These are phyloP conservation scores for Aspergillus ochraceus DNA, from an alignment of 2,329 filamentous ascomycete genomes.

Conservation along the genomic window DNA sequence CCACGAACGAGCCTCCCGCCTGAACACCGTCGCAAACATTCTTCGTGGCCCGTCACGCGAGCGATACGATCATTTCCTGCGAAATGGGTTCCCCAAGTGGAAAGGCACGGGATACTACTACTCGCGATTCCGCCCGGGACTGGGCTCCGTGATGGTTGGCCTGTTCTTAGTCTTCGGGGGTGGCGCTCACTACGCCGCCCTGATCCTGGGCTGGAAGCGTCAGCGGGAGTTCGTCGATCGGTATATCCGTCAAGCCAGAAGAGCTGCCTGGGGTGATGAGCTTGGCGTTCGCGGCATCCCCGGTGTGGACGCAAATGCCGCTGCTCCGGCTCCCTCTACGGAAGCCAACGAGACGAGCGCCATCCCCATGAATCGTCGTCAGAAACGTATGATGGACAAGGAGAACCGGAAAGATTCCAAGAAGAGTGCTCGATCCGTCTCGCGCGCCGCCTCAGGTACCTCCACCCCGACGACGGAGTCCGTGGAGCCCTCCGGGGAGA, in stretches of 20 bases:
- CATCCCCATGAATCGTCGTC: slow-evolving; percentile 74
- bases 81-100: slow-evolving; percentile 93
- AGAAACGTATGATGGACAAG: slow-evolving; percentile 85
- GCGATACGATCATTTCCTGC: slow-evolving; percentile 91
- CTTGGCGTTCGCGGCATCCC: slow-evolving; percentile 66
- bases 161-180: slow-evolving; percentile 82
- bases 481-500: slow-evolving; percentile 68
- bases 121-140: slow-evolving; percentile 83
- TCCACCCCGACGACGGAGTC: slow-evolving; percentile 53
- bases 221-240: slow-evolving; percentile 88
- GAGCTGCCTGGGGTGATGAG: slow-evolving; percentile 87
- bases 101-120: slow-evolving; percentile 99
- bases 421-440: slow-evolving; percentile 42
- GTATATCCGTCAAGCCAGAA: slow-evolving; percentile 86
- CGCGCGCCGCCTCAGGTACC: slow-evolving; percentile 43
- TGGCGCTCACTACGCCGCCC: slow-evolving; percentile 78
- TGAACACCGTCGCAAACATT: slow-evolving; percentile 82
- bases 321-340: slow-evolving; percentile 43
- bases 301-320: slow-evolving; percentile 53
- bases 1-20: slow-evolving; percentile 76
- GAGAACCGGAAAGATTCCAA: slow-evolving; percentile 68
- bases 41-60: slow-evolving; percentile 77
- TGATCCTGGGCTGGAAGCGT: slow-evolving; percentile 84
- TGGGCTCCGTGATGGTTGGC: slow-evolving; percentile 79
- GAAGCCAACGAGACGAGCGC: slow-evolving; percentile 48